These are phyloP conservation scores for Candida mesenterica DNA, from an alignment of 1,139 yeast genomes.

Conservation along the genomic window DNA sequence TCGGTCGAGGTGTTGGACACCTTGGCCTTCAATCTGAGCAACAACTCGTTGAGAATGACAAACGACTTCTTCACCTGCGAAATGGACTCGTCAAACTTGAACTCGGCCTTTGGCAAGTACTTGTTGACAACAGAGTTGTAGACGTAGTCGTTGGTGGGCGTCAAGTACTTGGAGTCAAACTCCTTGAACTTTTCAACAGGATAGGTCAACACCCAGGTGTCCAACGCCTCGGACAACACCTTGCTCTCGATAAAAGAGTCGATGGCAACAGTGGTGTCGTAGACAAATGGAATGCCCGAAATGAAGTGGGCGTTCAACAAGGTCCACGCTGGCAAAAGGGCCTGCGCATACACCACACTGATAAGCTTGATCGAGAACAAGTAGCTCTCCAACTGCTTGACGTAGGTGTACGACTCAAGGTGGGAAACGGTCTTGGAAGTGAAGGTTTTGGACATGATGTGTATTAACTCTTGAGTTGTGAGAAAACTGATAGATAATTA, in stretches of 20 bases:
- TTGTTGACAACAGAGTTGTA: slow-evolving; percentile 27
- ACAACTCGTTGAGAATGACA: slow-evolving; percentile 31
- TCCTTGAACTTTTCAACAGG: slow-evolving; percentile 18
- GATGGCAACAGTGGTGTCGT: slow-evolving; percentile 23
- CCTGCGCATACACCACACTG: slow-evolving; percentile 22
- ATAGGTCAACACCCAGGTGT: slow-evolving; percentile 13
- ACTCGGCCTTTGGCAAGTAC: slow-evolving; percentile 32
- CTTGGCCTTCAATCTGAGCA: slow-evolving; percentile 25
- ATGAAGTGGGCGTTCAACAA: slow-evolving; percentile 22
- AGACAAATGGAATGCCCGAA: slow-evolving; percentile 23
- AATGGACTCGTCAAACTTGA: slow-evolving; percentile 21
- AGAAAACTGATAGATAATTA: too few relatives aligned
- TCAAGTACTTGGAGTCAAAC: slow-evolving; percentile 26
- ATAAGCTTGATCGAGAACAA: slow-evolving; percentile 28
- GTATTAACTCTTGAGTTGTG: background rate
- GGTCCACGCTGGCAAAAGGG: slow-evolving; percentile 17
- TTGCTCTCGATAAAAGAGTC: slow-evolving; percentile 30
- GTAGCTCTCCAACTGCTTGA: slow-evolving; percentile 22
- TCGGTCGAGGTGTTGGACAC: slow-evolving; percentile 30
- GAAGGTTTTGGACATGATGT: slow-evolving; percentile 20
- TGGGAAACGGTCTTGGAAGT: slow-evolving; percentile 38
- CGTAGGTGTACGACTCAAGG: slow-evolving; percentile 31
- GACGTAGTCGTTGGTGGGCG: slow-evolving; percentile 29
- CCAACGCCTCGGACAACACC: slow-evolving; percentile 20
- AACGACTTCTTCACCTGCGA: slow-evolving; percentile 30